Conservation (phyloP, 805 yeast species). For the Scheffersomyces ergatensis region DNA sequence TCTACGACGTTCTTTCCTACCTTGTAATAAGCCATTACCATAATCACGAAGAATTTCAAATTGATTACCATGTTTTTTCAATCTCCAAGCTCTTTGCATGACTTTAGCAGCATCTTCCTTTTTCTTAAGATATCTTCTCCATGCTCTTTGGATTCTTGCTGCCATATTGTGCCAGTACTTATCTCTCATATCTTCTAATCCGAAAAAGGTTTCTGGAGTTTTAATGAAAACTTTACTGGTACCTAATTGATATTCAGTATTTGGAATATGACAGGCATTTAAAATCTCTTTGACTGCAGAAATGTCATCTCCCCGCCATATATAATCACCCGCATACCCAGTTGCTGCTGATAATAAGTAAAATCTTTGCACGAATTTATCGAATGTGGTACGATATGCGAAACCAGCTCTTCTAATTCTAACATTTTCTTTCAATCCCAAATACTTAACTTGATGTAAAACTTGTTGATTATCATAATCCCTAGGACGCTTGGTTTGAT, state of each 20-base stretch:
- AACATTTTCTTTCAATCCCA: slow-evolving; percentile 95
- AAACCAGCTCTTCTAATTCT: slow-evolving; percentile 98
- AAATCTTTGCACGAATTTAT: slow-evolving; percentile 92
- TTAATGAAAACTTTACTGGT: slow-evolving; percentile 90
- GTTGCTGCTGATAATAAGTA: slow-evolving; percentile 83
- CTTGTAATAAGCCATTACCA: slow-evolving; percentile 68
- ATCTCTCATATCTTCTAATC: slow-evolving; percentile 93
- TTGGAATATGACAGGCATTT: slow-evolving; percentile 63
- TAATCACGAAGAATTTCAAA: slow-evolving; percentile 81
- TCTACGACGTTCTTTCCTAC: slow-evolving; percentile 85
- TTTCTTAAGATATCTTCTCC: slow-evolving; percentile 79
- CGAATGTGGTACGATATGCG: slow-evolving; percentile 95
- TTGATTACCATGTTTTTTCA: slow-evolving; percentile 74
- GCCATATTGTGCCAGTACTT: slow-evolving; percentile 99
- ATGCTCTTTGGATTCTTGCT: slow-evolving; percentile 93
- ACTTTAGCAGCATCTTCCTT: slow-evolving; percentile 83
- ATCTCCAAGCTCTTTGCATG: slow-evolving; percentile 82
- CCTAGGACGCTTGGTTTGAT: slow-evolving; percentile 84
- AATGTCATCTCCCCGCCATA: slow-evolving; percentile 55
- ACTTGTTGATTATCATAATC: slow-evolving; percentile 90
- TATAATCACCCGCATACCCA: slow-evolving; percentile 82
- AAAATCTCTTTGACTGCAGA: slow-evolving; percentile 52
- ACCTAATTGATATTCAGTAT: slow-evolving; percentile 86
- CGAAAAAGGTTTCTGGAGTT: slow-evolving; percentile 94
- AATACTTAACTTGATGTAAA: slow-evolving; percentile 90